phyloP scores from a whole-genome alignment of 306 rosid species.

The Hippophae tibetana region DNA sequence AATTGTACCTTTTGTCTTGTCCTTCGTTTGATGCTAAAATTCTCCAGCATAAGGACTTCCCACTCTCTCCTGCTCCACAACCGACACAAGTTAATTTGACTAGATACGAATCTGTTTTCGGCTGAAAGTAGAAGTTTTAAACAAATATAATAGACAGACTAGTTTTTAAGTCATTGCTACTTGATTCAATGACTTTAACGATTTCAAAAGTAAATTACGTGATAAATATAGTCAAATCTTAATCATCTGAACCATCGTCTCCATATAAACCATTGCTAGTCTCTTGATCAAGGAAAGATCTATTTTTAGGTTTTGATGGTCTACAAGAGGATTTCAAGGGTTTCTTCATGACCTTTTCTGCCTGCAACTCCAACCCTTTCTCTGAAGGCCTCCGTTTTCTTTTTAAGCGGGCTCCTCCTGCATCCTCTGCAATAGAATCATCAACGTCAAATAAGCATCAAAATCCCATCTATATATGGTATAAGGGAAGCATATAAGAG shows the following conservation, averaged over 20 bases:
- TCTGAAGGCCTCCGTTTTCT: conserved; percentile 78
- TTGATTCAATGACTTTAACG: background rate
- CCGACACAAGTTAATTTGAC: too few species aligned
- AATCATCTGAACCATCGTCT: conserved; percentile 47
- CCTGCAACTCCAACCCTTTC: conserved; percentile 81
- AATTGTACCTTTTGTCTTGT: too few species aligned
- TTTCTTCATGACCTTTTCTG: conserved; percentile 47
- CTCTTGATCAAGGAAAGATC: conserved; percentile 38
- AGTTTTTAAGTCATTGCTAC: too few species aligned
- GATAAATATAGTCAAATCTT: conserved; percentile 5
- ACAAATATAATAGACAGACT: too few species aligned
- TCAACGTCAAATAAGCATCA: conserved; percentile 12
- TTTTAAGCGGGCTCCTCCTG: conserved; percentile 47
- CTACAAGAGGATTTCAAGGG: conserved; percentile 49
- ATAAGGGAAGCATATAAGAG: background rate
- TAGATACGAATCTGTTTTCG: too few species aligned
- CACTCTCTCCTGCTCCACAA: too few species aligned
- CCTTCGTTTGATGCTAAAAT: too few species aligned
- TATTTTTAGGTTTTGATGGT: conserved; percentile 35
- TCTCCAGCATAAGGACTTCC: too few species aligned
- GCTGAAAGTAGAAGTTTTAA: too few species aligned
- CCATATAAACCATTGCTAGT: conserved; percentile 35
- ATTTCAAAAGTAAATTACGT: background rate
- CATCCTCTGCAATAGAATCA: conserved; percentile 41
- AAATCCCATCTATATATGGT: background rate